Evolutionary conservation across 2,329 filamentous ascomycete genomes (phyloP).

Genomic region (Ophiostoma piceae): DNA sequence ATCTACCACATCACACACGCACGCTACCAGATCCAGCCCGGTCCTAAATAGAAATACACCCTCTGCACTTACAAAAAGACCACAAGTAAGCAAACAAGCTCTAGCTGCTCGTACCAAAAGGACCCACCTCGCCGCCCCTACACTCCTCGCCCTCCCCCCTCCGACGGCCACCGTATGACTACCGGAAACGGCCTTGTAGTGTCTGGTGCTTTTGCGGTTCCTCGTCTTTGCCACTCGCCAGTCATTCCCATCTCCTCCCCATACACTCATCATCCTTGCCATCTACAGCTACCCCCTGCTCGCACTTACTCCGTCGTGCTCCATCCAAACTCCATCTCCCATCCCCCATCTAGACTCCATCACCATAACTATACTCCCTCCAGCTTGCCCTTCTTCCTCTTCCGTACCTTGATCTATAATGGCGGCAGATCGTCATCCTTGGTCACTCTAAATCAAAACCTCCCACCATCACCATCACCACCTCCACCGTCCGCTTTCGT

Average conservation of each 20-base stretch:
- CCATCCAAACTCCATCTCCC: neutral
- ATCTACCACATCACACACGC: neutral
- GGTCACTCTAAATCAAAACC: slow-evolving; percentile 1
- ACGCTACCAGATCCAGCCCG: neutral
- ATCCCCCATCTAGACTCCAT: neutral
- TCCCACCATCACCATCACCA: neutral
- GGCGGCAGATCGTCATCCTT: slow-evolving; percentile 6
- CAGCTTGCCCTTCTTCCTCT: neutral
- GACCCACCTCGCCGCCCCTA: slow-evolving; percentile 12
- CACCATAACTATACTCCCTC: neutral
- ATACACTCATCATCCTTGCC: neutral
- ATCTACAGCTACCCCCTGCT: slow-evolving; percentile 9
- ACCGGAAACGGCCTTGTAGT: slow-evolving; percentile 18
- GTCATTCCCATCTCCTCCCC: neutral
- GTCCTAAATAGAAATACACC: slow-evolving; percentile 5
- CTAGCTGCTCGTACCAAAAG: slow-evolving; percentile 11
- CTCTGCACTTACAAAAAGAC: slow-evolving; percentile 4
- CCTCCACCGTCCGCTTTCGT: neutral
- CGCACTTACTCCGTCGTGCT: neutral
- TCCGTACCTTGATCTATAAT: slow-evolving; percentile 4
- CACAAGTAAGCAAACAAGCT: slow-evolving; percentile 5
- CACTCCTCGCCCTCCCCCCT: neutral
- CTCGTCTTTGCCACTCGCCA: slow-evolving; percentile 10
- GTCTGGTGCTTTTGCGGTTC: neutral
- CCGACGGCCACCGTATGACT: slow-evolving; percentile 12